Percentiles rank a stretch among this genome's conserved stretches.
Evolutionary conservation across 495 filamentous ascomycete genomes (phyloP).

Genomic region (Pyrenula massariospora): DNA sequence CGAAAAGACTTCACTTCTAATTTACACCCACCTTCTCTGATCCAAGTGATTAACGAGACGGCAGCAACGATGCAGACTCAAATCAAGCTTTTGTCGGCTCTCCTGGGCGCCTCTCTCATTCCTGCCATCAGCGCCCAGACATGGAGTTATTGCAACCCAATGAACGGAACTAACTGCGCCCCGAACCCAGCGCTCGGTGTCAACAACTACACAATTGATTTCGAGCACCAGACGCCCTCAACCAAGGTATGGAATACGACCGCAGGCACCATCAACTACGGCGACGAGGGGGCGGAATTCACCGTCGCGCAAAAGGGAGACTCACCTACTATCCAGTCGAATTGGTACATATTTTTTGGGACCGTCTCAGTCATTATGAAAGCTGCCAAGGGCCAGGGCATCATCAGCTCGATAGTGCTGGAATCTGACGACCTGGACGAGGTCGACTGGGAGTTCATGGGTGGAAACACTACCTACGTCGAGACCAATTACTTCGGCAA

Average conservation of each 20-base stretch:
- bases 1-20: neutral
- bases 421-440: conserved; percentile 91
- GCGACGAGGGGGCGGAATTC: conserved; percentile 52
- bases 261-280: conserved; percentile 43
- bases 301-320: conserved; percentile 59
- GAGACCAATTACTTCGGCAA: conserved; percentile 96
- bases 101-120: conserved; percentile 4
- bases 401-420: conserved; percentile 72
- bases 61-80: neutral
- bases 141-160: conserved; percentile 30
- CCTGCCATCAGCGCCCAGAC: conserved; percentile 33
- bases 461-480: conserved; percentile 50
- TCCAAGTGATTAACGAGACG: too few relatives aligned
- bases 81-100: neutral
- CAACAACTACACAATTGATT: conserved; percentile 48
- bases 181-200: conserved; percentile 51
- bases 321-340: conserved; percentile 60
- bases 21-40: neutral
- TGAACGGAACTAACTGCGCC: conserved; percentile 38
- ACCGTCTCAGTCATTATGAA: conserved; percentile 60
- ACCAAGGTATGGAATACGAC: conserved; percentile 48
- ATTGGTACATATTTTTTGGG: conserved; percentile 73
- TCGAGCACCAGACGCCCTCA: conserved; percentile 42
- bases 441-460: conserved; percentile 75
- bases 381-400: conserved; percentile 58